Evolutionary conservation across 2,329 filamentous ascomycete species (phyloP), one percentile per base, ranked within the genome.

Genomic region (Didymella keratinophila): DNA sequence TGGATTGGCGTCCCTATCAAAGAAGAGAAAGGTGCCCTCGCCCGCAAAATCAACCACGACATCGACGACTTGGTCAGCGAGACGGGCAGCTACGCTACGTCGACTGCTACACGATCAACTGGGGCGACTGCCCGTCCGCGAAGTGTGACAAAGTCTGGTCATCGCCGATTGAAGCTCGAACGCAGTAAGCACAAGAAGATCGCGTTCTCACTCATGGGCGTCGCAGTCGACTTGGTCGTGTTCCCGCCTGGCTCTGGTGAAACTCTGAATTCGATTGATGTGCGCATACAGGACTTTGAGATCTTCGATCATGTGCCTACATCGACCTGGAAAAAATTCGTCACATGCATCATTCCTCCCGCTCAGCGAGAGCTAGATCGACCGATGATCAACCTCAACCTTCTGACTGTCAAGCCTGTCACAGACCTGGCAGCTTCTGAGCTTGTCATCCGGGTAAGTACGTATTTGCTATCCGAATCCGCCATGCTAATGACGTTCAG

Each of bases 251-350:
- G 83, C 3, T 87, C 86, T 18, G 90, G 88, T 1, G 93, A 97
- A 75, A 95, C 92, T 0, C 86, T 96, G 72, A 96, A 89, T 74
- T 96, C 93, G 20, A 81, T 98, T 36, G 92, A 97, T 75, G 81
- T 98, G 32, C 87, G 92, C 9, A 83, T 99, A 11, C 85, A 87
- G 37, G 89, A 95, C 57, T 82, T 99, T 12, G 93, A 97, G 66
- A 88, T 99, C 16, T 97, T 95, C 62, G 95, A 99, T 75, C 92
- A 97, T 71, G 86, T 99, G 2, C 92, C 93, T 1, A 94, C 92
- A 0, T 99, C 95, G 3, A 97, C 94, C 0, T 99, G 96, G 96
- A 96, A 91, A 76, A 99, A 97, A 75, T 99, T 99, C 78, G 89
- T 92, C 14, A 98, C 94, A 0, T 97, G 97, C 69, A 91, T 96